phyloP scores from a whole-genome alignment of 2,329 filamentous ascomycete species.

The Alternaria alternata region DNA sequence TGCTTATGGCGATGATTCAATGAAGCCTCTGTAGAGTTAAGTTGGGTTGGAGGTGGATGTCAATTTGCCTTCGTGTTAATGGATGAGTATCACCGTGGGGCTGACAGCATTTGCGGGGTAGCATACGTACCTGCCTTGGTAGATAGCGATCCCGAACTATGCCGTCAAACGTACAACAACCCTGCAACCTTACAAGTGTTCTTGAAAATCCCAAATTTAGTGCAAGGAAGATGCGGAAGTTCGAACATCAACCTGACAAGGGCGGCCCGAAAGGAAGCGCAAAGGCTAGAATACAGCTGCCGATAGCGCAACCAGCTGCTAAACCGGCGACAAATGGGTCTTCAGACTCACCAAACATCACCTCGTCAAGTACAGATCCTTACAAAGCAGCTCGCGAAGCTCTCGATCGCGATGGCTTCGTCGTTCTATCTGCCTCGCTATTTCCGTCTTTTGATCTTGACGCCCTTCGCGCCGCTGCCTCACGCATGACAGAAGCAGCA shows the following conservation, averaged over 20 bases:
- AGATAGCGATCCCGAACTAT: neutral
- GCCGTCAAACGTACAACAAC: neutral
- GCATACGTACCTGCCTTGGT: neutral
- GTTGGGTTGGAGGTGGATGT: neutral
- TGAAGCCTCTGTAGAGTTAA: fast-evolving
- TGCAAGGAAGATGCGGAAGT: conserved; percentile 1
- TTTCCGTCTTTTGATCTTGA: conserved; percentile 58
- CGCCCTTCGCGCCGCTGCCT: conserved; percentile 67
- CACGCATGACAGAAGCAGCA: conserved; percentile 66
- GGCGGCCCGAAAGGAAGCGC: conserved; percentile 18
- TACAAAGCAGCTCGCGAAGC: conserved; percentile 54
- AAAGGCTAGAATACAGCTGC: conserved; percentile 17
- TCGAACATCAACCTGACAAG: conserved; percentile 21
- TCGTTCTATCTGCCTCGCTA: conserved; percentile 73
- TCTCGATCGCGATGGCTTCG: conserved; percentile 77
- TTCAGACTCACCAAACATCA: conserved; percentile 17
- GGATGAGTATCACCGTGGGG: conserved; percentile 1
- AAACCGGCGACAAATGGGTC: conserved; percentile 2
- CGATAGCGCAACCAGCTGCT: conserved; percentile 18
- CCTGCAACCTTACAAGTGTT: neutral
- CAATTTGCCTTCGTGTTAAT: neutral
- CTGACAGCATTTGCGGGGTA: conserved; percentile 11
- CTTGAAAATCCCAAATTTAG: neutral
- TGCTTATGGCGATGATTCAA: neutral
- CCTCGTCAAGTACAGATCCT: conserved; percentile 24